These are phyloP conservation scores for Chrysoporthe cubensis DNA, from an alignment of 2,329 filamentous ascomycete species.

Conservation along the genomic window DNA sequence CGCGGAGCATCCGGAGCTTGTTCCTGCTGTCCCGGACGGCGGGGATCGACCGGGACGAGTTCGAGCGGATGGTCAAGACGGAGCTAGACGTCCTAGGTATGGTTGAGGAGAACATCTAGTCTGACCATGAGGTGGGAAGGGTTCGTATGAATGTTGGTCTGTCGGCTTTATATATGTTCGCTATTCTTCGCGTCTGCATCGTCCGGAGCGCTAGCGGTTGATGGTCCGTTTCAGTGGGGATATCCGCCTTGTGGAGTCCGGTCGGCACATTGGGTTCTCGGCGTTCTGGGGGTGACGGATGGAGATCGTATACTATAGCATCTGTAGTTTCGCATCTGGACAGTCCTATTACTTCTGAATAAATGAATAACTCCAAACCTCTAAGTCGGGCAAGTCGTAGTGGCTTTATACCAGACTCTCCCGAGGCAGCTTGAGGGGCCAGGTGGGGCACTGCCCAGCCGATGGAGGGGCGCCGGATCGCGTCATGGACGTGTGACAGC, in stretches of 20 bases:
- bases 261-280: slow-evolving; percentile 19
- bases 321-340: background rate
- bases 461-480: background rate
- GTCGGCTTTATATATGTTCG: background rate
- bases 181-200: slow-evolving; percentile 5
- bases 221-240: slow-evolving; percentile 1
- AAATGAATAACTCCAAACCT: background rate
- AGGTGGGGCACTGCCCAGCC: background rate
- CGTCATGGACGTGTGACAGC: background rate
- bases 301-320: slow-evolving; percentile 7
- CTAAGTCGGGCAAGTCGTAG: background rate
- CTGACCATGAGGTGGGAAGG: background rate
- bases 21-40: slow-evolving; percentile 71
- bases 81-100: slow-evolving; percentile 73
- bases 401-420: background rate
- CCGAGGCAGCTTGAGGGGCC: no score
- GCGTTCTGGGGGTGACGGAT: background rate
- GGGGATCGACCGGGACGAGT: slow-evolving; percentile 76
- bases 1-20: slow-evolving; percentile 75
- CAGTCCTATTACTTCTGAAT: background rate
- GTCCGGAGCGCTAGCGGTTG: slow-evolving; percentile 1
- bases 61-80: slow-evolving; percentile 70
- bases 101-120: slow-evolving; percentile 59
- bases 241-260: slow-evolving; percentile 20
- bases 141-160: background rate